Evolutionary conservation across 441 rosid genomes (phyloP), one percentile per base, ranked within the genome.

Genomic region (Erodium moschatum): DNA sequence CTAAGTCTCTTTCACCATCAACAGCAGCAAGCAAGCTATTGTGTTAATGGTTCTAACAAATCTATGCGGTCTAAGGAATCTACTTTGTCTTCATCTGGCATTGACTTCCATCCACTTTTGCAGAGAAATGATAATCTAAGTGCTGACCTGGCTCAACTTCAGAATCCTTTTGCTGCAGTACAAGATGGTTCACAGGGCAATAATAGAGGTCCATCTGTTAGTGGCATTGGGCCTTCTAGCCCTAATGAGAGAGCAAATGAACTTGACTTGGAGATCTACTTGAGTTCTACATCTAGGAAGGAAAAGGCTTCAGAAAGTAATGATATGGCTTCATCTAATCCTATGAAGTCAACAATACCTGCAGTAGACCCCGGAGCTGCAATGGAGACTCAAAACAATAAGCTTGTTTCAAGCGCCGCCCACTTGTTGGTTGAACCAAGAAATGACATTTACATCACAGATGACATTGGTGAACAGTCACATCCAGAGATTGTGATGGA

Each of bases 401-500:
- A 75, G 44, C 65, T 69, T 56, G 75, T 68, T 73, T 77, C 83
- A 24, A 24, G 27, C 70, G 81, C 66, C 66, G 74, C 72, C 54
- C 77, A 31, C 74, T 75, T 69, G 44, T 75, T 81, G 8, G 73
- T 73, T 69, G 42, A 72, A 48, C 74, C 79, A 31, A 71, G 77
- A 70, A 80, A 73, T 77, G 70, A 42, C 75, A 67, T 58, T 75
- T 75, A 78, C 77, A 74, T 70, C 56, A 58, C 75, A 65, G 89
- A 83, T 20, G 84, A 81, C 72, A 71, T 77, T 33, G 73, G 64
- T 64, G 88, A 87, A 68, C 84, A 75, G 61, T 84, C 97, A 74
- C 87, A 84, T 77, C 87, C 84, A 2, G 98, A 79, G 71, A 94
- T 94, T 78, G 90, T 94, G 77, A 94, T 94, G 97, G 98, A 94